Evolutionary conservation across 352 stramenopile genomes (phyloP), one percentile per base, ranked within the genome.

Genomic region (Pythium rishiriense): DNA sequence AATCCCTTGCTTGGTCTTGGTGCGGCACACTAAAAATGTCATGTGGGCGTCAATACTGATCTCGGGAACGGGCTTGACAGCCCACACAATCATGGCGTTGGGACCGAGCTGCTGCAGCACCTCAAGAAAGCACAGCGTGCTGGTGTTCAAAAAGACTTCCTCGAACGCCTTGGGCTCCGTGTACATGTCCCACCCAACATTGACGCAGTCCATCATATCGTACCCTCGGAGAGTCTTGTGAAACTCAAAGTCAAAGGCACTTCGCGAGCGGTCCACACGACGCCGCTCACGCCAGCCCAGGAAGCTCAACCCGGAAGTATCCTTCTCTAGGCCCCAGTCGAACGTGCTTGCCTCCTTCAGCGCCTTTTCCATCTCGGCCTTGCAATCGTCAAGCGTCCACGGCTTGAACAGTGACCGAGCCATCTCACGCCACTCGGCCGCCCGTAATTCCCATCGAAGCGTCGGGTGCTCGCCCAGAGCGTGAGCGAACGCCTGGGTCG

Each of bases 231-330:
- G 33, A 1, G 9, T 33, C 33, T 58, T 58, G n/a, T 29, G 15
- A 21, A 58, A 58, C 4, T 22, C 24, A 31, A 37, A 58, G 10
- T 46, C 3, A 2, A 58, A 19, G 4, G 22, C 21, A 6, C 22
- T 11, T n/a, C 31, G 29, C 8, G 33, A 10, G 3, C 21, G 1
- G 17, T 48, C 52, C 15, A 59, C 41, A 0, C 24, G 24, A 14
- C 52, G 52, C 19, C 24, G 37, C 5, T 47, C 52, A 4, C 37
- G 39, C 52, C 52, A 59, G 4, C 52, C 52, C 9, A 59, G 26
- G 9, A 59, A 59, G 9, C 39, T 39, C 14, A 48, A 14, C 3
- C 52, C 52, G 1, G 41, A n/a, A 12, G 25, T 31, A 22, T 50
- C n/a, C 17, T 21, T 41, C 35, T 59, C 39, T 0, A 26, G 10